These are phyloP conservation scores for Trametes villosa DNA, from an alignment of 768 basidiomycete genomes.

Conservation along the genomic window DNA sequence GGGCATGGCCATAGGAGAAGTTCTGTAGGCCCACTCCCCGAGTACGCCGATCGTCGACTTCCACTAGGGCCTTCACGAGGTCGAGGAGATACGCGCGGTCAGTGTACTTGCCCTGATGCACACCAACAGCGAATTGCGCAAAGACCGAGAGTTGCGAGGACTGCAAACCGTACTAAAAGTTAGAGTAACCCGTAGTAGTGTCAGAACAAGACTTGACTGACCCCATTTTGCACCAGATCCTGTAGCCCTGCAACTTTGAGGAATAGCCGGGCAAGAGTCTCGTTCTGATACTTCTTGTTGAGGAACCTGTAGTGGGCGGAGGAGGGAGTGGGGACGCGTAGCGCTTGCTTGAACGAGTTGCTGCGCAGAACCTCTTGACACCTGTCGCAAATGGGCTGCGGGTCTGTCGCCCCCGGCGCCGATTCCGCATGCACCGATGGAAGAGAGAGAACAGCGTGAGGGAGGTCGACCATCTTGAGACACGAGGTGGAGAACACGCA, in stretches of 20 bases:
- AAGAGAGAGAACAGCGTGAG: neutral
- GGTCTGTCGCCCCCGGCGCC: too few relatives aligned
- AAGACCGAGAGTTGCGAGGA: neutral
- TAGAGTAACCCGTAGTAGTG: too few relatives aligned
- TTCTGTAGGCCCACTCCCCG: constrained; percentile 41
- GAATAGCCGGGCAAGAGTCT: neutral
- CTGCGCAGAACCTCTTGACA: neutral
- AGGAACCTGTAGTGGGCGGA: neutral
- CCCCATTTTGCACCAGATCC: neutral
- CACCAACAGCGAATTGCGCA: constrained; percentile 13
- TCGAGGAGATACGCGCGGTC: constrained; percentile 34
- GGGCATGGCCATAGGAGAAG: constrained; percentile 38
- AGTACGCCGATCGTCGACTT: constrained; percentile 29
- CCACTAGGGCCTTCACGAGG: constrained; percentile 37
- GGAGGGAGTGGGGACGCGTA: neutral
- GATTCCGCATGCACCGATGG: too few relatives aligned
- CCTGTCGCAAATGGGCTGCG: neutral
- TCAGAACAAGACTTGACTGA: neutral
- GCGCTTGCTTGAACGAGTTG: neutral
- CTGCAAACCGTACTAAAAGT: neutral
- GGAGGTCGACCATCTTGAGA: neutral
- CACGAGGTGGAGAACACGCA: neutral
- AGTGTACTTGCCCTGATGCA: constrained; percentile 32
- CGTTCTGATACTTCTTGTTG: constrained; percentile 1
- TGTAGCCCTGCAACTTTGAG: neutral